Evolutionary conservation across 2,329 filamentous ascomycete genomes (phyloP), one percentile per base, ranked within the genome.

Genomic region (Arachnomyces sp.): DNA sequence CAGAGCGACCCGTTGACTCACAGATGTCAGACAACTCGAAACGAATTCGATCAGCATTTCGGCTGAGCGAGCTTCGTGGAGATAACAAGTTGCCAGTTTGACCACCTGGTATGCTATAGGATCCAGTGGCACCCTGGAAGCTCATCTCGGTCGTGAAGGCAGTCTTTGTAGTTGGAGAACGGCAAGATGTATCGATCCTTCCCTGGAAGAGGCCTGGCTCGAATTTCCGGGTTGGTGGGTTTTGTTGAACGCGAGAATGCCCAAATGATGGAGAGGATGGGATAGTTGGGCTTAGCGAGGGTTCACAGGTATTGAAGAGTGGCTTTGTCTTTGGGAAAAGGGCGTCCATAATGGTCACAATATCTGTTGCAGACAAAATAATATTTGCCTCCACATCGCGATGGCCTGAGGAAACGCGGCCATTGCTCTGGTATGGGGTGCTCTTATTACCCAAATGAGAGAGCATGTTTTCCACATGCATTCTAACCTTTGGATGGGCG

Each of bases 291-390:
- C 51, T 49, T 39, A 58, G 57, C 5, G 53, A 46, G 13, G 54
- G 43, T 20, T 56, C 51, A 9, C 39, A 29, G 1, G 50, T 39
- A 25, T 53, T 53, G 25, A 41, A 42, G 17, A 35, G 14, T 6
- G 37, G n/a, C 8, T 35, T 34, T 5, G 43, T 8, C 39, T 28
- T 49, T 3, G 89, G 89, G 55, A 89, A 94, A 11, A 95, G 74
- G 8, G 83, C 82, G 59, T 92, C 86, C 47, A 93, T 76, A 52
- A 94, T 66, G 2, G 85, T 89, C 28, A 83, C 70, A 49, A 94
- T 68, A 58, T 95, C 89, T 31, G 83, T 76, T 28, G 85, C 79
- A 55, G 83, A 85, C 49, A 94, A 65, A 28, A 90, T 82, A 53
- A 93, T 9, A 25, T 25, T 25, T 25, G 20, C 20, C 9, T 25